Evolutionary conservation across 305 asterid species (phyloP), one percentile per base, ranked within the genome.

Genomic region (Fraxinus nigra): DNA sequence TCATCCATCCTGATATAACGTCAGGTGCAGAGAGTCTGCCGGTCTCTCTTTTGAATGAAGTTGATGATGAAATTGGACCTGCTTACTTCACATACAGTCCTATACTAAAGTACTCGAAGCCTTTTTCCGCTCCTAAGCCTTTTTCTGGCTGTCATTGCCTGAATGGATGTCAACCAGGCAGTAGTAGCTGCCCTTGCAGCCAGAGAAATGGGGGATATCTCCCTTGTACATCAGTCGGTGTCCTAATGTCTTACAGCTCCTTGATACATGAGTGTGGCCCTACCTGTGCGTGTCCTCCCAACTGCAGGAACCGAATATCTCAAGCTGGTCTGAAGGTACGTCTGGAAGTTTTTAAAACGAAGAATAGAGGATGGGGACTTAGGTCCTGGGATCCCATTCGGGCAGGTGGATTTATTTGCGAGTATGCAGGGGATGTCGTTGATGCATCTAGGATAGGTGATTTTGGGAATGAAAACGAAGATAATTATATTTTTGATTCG

Each of bases 331-430:
- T 89, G 63, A 95, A 89, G 85, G 90, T 85, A 51, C 93, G 89
- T 65, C 79, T 93, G 37, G 98, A 95, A 87, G 98, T 95, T 86
- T 95, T 95, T 54, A 95, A 89, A 89, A 95, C 97, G 72, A 89
- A 85, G 86, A 90, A 91, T 82, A 87, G 87, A 85, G 98, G 98
- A 22, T 95, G 98, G 98, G 98, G 98, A 56, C 95, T 95, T 80
- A 93, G 98, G 86, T 95, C 98, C 2, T 95, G 95, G 97, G 98
- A 95, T 81, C 94, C 97, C 28, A 93, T 95, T 54, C 98, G 97
- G 5, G 89, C 91, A 2, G 98, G 98, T 51, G 88, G 91, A 33
- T 95, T 93, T 86, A 85, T 95, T 46, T 95, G 97, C 74, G 97
- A 95, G 88, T 95, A 92, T 88, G 98, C 97, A 0, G 98, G 98